Evolutionary conservation across 2,329 filamentous ascomycete genomes (phyloP), one percentile per base, ranked within the genome.

Genomic region (Diplocarpon mali): DNA sequence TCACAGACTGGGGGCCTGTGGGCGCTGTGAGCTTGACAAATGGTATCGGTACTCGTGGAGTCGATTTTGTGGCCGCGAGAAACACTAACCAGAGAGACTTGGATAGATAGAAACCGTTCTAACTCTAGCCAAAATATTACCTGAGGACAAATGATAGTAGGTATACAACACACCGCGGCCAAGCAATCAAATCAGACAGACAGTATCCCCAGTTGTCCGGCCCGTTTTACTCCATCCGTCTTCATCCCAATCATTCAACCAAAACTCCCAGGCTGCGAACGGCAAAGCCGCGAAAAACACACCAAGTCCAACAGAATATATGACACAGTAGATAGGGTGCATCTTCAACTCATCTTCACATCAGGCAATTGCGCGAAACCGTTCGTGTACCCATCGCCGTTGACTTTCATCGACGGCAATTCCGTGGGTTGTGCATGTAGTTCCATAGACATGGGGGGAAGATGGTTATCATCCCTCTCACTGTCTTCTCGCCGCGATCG

Each of bases 401-500:
- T 5, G 11, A 35, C 11, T 10, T 45, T 45, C 12, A 47, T 40
- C 20, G 50, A 44, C n/a, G 49, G 41, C 30, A 52, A 53, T 38
- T 53, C 52, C 37, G 44, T 42, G 6, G 29, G 39, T 31, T 17
- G 39, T 34, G n/a, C 20, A 31, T 43, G 16, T 17, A 24, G 36
- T 14, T 31, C 30, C 10, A 17, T 31, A 28, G 31, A 34, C 20
- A 24, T 24, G 20, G 20, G 20, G 7, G 20, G 7, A 24, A 24
- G 20, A 24, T 24, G 20, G 20, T 24, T 24, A 24, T 24, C 20
- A 24, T 45, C 48, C 1, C 35, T 40, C 37, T 61, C 56, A 6
- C 45, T 45, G 29, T 57, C 59, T 46, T 57, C 59, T 32, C 54
- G 49, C 46, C 57, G 60, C 32, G 60, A 59, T 15, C 53, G 69